phyloP scores from a whole-genome alignment of 2,329 filamentous ascomycete genomes.

The Chrysoporthe deuterocubensis region DNA sequence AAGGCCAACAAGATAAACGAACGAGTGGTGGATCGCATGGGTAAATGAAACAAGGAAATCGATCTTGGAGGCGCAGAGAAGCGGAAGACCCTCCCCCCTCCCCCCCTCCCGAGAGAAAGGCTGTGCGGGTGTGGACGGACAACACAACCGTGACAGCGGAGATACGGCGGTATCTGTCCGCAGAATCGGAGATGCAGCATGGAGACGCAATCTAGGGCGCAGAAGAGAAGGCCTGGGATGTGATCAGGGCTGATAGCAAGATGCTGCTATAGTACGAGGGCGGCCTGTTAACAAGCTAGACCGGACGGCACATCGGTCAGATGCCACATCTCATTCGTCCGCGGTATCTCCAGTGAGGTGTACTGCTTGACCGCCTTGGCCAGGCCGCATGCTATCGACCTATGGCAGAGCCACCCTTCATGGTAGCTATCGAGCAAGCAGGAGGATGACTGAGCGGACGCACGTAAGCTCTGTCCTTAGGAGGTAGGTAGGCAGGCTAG shows the following conservation, averaged over 20 bases:
- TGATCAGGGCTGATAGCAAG: neutral
- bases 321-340: neutral
- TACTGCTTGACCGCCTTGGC: neutral
- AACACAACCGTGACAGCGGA: too few relatives aligned
- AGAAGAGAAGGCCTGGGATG: neutral
- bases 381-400: neutral
- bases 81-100: neutral
- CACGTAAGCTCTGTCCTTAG: neutral
- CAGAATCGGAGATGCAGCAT: neutral
- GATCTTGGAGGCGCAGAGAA: neutral
- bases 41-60: constrained; percentile 18
- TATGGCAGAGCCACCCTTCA: neutral
- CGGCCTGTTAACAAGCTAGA: neutral
- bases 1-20: constrained; percentile 13
- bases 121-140: too few relatives aligned
- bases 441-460: neutral
- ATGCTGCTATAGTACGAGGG: neutral
- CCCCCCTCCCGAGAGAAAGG: neutral
- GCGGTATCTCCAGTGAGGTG: neutral
- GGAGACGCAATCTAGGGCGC: neutral
- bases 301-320: neutral
- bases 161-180: neutral
- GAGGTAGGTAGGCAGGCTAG: neutral
- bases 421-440: neutral
- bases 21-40: constrained; percentile 18